phyloP scores from a whole-genome alignment of 805 yeast species.

The Hanseniaspora valbyensis region DNA sequence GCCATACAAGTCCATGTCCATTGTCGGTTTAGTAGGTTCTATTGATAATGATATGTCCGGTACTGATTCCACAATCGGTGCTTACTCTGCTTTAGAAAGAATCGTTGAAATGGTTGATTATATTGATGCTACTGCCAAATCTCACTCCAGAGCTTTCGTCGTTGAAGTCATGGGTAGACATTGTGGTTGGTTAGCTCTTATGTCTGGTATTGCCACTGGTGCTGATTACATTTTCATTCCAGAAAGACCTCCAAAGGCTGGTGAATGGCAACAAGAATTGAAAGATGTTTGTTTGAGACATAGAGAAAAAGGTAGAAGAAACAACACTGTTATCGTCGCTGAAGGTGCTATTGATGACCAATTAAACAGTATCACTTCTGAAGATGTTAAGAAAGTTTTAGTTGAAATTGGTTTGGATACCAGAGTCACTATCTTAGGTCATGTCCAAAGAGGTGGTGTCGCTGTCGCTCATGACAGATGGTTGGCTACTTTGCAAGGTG shows the following conservation, averaged over 20 bases:
- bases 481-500: conserved; percentile 70
- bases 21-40: conserved; percentile 91
- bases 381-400: conserved; percentile 54
- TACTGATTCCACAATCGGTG: conserved; percentile 95
- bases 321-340: conserved; percentile 69
- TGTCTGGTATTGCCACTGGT: conserved; percentile 71
- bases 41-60: conserved; percentile 97
- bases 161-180: conserved; percentile 85
- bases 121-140: conserved; percentile 73
- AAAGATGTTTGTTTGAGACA: conserved; percentile 52
- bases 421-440: conserved; percentile 66
- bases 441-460: conserved; percentile 74
- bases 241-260: conserved; percentile 57
- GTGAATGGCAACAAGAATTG: conserved; percentile 59
- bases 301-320: conserved; percentile 61
- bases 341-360: conserved; percentile 73
- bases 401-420: conserved; percentile 64
- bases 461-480: conserved; percentile 66
- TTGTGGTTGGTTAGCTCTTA: conserved; percentile 77
- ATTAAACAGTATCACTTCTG: conserved; percentile 53
- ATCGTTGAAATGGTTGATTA: conserved; percentile 84
- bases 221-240: conserved; percentile 77
- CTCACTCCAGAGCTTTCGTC: conserved; percentile 74
- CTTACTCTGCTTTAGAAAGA: conserved; percentile 83
- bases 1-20: conserved; percentile 62